A percentile compares a stretch with the other conserved stretches of the same genome.
These are phyloP conservation scores for Rhipidocladum racemiflorum DNA, from an alignment of 176 grass and related monocot species.

Conservation along the genomic window DNA sequence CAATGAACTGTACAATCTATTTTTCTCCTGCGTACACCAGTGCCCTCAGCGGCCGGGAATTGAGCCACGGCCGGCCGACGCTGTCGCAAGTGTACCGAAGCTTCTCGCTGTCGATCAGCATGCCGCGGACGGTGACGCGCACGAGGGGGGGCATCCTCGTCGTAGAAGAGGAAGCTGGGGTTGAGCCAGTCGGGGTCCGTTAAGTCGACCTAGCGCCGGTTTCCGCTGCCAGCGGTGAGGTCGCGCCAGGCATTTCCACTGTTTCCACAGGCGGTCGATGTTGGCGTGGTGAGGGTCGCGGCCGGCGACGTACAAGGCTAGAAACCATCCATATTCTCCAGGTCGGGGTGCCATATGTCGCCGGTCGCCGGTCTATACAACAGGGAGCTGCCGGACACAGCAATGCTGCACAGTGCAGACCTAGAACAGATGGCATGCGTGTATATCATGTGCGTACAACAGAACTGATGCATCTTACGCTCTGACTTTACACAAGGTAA, in stretches of 20 bases:
- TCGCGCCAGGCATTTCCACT: conserved; percentile 30
- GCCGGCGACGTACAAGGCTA: conserved; percentile 52
- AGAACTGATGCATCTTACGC: too few relatives aligned
- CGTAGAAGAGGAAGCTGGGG: conserved; percentile 53
- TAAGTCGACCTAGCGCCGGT: conserved; percentile 21
- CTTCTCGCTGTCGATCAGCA: not conserved
- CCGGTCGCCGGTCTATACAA: conserved; percentile 41
- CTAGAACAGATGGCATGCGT: too few relatives aligned
- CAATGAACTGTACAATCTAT: too few relatives aligned
- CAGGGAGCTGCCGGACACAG: too few relatives aligned
- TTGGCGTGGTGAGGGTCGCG: conserved; percentile 54
- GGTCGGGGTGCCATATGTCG: conserved; percentile 14
- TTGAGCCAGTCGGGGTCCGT: conserved; percentile 50
- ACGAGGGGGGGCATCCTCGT: conserved; percentile 53
- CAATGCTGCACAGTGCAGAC: too few relatives aligned
- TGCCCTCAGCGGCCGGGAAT: too few relatives aligned
- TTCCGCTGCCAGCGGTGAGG: not conserved
- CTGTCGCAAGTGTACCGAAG: conserved; percentile 19
- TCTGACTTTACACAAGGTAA: too few relatives aligned
- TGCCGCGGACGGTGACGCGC: conserved; percentile 27
- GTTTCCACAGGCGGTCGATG: conserved; percentile 59
- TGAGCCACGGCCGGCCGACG: conserved; percentile 12
- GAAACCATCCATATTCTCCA: conserved; percentile 50
- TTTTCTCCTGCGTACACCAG: too few relatives aligned
- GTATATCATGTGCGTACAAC: too few relatives aligned